Evolutionary conservation across 2,329 filamentous ascomycete genomes (phyloP).

Genomic region (Monilinia fructicola): DNA sequence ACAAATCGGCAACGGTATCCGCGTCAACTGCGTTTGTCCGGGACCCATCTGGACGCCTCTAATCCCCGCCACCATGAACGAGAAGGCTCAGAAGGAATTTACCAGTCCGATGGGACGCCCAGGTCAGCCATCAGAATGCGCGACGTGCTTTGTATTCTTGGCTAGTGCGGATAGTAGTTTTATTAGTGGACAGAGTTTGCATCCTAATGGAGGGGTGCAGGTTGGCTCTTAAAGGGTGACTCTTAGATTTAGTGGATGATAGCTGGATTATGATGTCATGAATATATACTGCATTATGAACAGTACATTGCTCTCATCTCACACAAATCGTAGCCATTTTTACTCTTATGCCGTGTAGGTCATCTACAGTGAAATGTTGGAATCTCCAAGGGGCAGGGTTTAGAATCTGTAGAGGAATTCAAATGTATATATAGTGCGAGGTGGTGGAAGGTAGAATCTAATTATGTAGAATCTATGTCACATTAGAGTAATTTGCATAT

Average conservation of each 20-base stretch:
- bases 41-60: slow-evolving; percentile 79
- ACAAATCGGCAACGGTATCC: slow-evolving; percentile 68
- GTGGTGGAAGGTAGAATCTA: too few relatives aligned
- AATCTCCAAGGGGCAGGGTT: too few relatives aligned
- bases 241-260: background rate
- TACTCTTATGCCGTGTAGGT: too few relatives aligned
- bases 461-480: too few relatives aligned
- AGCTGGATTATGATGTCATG: background rate
- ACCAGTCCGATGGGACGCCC: slow-evolving; percentile 73
- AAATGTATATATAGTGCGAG: too few relatives aligned
- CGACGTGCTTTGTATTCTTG: slow-evolving; percentile 78
- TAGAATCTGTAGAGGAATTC: too few relatives aligned
- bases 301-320: too few relatives aligned
- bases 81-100: slow-evolving; percentile 70
- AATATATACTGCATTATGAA: background rate
- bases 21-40: slow-evolving; percentile 74
- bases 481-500: too few relatives aligned
- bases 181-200: slow-evolving; percentile 71
- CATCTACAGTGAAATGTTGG: too few relatives aligned
- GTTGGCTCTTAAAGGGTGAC: slow-evolving; percentile 44
- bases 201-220: slow-evolving; percentile 60
- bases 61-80: slow-evolving; percentile 70
- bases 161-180: slow-evolving; percentile 71
- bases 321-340: too few relatives aligned
- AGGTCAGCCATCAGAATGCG: slow-evolving; percentile 78